Evolutionary conservation across 768 basidiomycete genomes (phyloP), one percentile per base, ranked within the genome.

Genomic region (Termitomyces sp.): DNA sequence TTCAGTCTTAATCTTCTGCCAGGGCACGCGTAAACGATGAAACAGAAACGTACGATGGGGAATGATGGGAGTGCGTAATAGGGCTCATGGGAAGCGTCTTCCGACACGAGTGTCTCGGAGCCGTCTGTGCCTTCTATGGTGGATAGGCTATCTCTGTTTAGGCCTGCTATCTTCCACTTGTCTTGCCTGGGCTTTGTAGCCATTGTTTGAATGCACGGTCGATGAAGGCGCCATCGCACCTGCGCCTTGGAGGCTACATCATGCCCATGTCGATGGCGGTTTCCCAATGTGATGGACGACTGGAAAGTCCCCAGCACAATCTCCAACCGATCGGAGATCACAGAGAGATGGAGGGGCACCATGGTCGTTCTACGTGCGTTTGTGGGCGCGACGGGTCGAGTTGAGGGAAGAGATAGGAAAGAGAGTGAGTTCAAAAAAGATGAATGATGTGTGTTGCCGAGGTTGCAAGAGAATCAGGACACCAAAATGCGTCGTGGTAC

Each of bases 51-150:
- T 53, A 52, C 60, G 9, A 32, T 35, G 14, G 34, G 37, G 22
- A 43, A n/a, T 17, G 34, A 15, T 40, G 56, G 43, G n/a, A 42
- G 19, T 22, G 53, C n/a, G 41, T 55, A 50, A 32, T 45, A 49
- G 8, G 30, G 35, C 14, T 22, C 34, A 21, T 45, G 40, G 9
- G 24, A 28, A 24, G 47, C 41, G 22, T 49, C 43, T 11, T 45
- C 22, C 21, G 53, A 60, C 14, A 53, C 47, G 34, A 55, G 46
- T 11, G 54, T 55, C 22, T 58, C 43, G 19, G 60, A 54, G 41
- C 32, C 56, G 24, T 60, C 56, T n/a, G 49, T 54, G 28, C 24
- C 45, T 35, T 60, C 41, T 12, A 22, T 37, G 14, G 56, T 54
- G 24, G 55, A 59, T 22, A 34, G 5, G 40, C 52, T 53, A 2